Percentiles rank a stretch among this genome's conserved stretches.
phyloP scores from a whole-genome alignment of 164 flowering plant species.

The Tetrastigma voinierianum region DNA sequence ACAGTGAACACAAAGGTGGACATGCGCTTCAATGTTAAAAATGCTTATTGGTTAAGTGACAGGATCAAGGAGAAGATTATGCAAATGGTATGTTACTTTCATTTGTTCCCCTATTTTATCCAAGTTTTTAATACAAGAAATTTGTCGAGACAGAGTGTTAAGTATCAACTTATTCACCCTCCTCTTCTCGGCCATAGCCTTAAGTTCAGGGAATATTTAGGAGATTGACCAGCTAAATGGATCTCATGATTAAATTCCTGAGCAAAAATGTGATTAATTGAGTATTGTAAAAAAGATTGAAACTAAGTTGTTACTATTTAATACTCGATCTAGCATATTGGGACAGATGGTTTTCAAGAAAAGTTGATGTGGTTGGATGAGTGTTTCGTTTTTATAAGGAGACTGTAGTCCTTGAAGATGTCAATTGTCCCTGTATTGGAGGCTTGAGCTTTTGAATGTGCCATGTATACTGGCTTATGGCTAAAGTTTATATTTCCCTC shows the following conservation, averaged over 20 bases:
- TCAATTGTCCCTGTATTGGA: not conserved
- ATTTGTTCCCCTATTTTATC: not conserved
- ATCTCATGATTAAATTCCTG: too few species aligned
- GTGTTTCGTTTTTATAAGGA: not conserved
- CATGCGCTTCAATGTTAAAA: conserved; percentile 94
- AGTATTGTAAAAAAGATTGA: too few species aligned
- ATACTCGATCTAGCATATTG: too few species aligned
- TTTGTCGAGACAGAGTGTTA: not conserved
- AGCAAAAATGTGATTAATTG: too few species aligned
- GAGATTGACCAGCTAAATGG: too few species aligned
- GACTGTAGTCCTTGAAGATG: not conserved
- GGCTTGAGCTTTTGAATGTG: not conserved
- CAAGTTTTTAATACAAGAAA: not conserved
- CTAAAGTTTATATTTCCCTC: too few species aligned
- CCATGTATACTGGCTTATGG: not conserved
- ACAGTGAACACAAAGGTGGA: conserved; percentile 98
- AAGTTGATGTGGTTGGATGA: not conserved
- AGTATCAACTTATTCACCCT: too few species aligned
- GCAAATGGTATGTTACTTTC: conserved; percentile 62
- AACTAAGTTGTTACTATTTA: too few species aligned
- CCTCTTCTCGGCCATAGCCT: not conserved
- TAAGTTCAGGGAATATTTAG: not conserved
- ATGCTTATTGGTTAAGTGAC: conserved; percentile 85
- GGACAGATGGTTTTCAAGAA: not conserved
- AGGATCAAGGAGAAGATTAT: conserved; percentile 75